Base-by-base conservation (phyloP, 352 stramenopile genomes). In the Pythium phragmiticola region DNA sequence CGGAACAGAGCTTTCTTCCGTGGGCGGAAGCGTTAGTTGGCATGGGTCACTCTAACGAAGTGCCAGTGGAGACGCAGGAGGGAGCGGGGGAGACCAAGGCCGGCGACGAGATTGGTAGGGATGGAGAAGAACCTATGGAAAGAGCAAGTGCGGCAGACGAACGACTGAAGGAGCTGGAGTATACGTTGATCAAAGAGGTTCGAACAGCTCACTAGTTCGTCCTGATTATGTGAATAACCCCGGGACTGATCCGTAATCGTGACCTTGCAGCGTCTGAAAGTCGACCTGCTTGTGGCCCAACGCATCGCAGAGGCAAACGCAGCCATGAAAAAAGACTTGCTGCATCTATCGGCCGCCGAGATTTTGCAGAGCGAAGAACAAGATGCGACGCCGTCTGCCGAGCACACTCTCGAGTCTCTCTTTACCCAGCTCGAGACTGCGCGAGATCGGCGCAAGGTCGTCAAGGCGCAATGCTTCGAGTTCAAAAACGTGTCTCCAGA, bases 231-330 rank as follows among this genome's bases (percentile, higher is more conserved):
- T 30, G 26, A 30, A 30, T 5, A 30, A 30, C 26, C 1, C 26
- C 26, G 26, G 7, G 34, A 39, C 34, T 39, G 11, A 46, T 21
- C 17, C 7, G 14, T 52, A 4, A 7, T 37, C 2, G 1, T 12
- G 7, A 49, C 17, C 16, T 30, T 30, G 3, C 21, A 93, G 84
- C 71, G 82, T 7, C 74, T 91, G 14, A 90, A 90, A 57, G 84
- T 93, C 13, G 84, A 93, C 60, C 47, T 93, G 7, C 65, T 93
- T 9, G 79, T 93, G 9, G 80, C 84, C 0, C 84, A 93, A 47
- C 76, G 84, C 12, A 81, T 88, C 37, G 77, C 84, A 0, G 78
- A 90, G 17, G 71, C 74, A 4, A 91, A 93, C 33, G 58, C 70
- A 0, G 43, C 74, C 28, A 73, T 89, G 57, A 89, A 89, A 54